Conservation (phyloP, 306 rosid species). For the Prunus armeniaca region DNA sequence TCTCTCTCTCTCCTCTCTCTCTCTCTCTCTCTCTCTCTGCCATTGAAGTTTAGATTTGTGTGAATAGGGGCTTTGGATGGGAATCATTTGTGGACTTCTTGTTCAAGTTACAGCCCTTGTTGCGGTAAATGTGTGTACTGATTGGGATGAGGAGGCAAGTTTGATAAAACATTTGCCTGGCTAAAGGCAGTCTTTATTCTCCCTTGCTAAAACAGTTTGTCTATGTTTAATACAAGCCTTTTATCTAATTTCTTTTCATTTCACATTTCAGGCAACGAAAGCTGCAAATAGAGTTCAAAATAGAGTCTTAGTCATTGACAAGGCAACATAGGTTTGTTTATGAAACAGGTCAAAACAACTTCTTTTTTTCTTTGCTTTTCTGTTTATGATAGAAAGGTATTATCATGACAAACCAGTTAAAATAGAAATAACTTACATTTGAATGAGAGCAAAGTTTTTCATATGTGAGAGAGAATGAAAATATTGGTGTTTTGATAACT, state of each 20-base stretch:
- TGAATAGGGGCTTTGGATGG: slow-evolving; percentile 61
- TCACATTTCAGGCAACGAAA: slow-evolving; percentile 42
- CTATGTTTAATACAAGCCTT: neutral
- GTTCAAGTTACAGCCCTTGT: slow-evolving; percentile 48
- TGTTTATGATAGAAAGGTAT: neutral
- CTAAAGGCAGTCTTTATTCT: no score
- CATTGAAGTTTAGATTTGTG: neutral
- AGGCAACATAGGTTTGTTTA: slow-evolving; percentile 14
- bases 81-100: slow-evolving; percentile 54
- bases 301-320: slow-evolving; percentile 8
- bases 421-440: neutral
- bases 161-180: neutral
- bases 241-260: slow-evolving; percentile 7
- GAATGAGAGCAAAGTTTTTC: neutral
- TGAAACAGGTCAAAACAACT: neutral
- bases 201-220: neutral
- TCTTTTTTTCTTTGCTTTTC: neutral
- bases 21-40: neutral
- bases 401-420: neutral
- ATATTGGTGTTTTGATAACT: no score
- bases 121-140: slow-evolving; percentile 30
- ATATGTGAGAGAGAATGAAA: no score
- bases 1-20: slow-evolving; percentile 7
- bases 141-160: slow-evolving; percentile 49
- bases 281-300: slow-evolving; percentile 24